These are phyloP conservation scores for Phlebiopsis flavidoalba DNA, from an alignment of 768 basidiomycete genomes.

Conservation along the genomic window DNA sequence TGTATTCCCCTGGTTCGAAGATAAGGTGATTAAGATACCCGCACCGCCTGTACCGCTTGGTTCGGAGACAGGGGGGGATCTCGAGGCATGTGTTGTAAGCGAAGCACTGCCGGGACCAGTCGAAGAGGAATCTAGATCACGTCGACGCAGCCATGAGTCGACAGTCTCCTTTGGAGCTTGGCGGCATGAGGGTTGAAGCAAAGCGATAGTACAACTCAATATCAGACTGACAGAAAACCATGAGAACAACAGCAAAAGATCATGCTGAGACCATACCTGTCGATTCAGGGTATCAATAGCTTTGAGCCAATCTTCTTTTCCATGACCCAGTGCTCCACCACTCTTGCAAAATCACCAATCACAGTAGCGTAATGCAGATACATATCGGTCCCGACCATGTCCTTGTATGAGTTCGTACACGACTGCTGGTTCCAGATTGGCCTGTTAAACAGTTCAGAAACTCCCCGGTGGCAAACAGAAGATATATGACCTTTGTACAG, in stretches of 20 bases:
- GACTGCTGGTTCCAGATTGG: constrained; percentile 77
- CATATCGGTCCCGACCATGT: constrained; percentile 90
- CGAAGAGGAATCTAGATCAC: constrained; percentile 74
- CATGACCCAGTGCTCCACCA: constrained; percentile 87
- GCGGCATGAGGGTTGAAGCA: constrained; percentile 80
- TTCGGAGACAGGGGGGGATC: constrained; percentile 74
- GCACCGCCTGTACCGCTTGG: constrained; percentile 85
- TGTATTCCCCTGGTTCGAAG: constrained; percentile 72
- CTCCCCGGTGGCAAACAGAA: not conserved
- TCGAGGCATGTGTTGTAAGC: constrained; percentile 66
- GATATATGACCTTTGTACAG: constrained; percentile 73
- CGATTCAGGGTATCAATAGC: constrained; percentile 88
- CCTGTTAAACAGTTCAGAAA: constrained; percentile 34
- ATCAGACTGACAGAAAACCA: constrained; percentile 48
- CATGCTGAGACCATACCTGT: constrained; percentile 49
- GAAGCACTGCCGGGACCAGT: constrained; percentile 85
- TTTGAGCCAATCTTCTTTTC: constrained; percentile 90
- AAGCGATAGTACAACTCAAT: constrained; percentile 92
- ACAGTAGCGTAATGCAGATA: constrained; percentile 84
- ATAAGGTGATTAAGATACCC: constrained; percentile 85
- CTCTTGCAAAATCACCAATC: constrained; percentile 77
- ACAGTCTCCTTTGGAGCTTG: constrained; percentile 86
- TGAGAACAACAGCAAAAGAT: not conserved
- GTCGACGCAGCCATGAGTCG: constrained; percentile 86
- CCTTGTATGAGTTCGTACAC: constrained; percentile 91